Percentiles rank a stretch among this genome's conserved stretches.
These are phyloP conservation scores for Zoysia japonica DNA, from an alignment of 176 grass and related monocot species.

Conservation along the genomic window DNA sequence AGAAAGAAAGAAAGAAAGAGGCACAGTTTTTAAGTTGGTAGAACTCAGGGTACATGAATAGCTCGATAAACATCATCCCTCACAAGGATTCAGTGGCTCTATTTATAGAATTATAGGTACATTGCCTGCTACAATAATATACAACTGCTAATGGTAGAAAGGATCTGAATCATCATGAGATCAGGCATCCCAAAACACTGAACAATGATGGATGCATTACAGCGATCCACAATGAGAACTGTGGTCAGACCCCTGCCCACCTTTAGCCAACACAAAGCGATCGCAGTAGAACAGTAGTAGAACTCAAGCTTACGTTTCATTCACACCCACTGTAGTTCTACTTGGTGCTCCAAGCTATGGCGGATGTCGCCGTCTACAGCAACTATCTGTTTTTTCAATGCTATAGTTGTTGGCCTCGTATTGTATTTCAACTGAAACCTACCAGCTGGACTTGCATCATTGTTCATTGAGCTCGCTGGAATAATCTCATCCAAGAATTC, in stretches of 20 bases:
- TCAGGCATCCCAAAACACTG: conserved; percentile 34
- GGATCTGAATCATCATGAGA: neutral
- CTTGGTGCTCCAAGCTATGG: conserved; percentile 69
- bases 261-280: neutral
- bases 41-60: neutral
- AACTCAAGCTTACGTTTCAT: conserved; percentile 2
- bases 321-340: conserved; percentile 62
- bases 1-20: too few relatives aligned
- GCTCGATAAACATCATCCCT: neutral
- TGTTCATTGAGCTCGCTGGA: conserved; percentile 28
- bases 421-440: conserved; percentile 72
- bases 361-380: conserved; percentile 60
- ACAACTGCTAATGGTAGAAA: conserved; percentile 44
- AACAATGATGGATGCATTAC: conserved; percentile 19
- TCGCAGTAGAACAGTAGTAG: neutral
- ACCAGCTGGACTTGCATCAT: conserved; percentile 18
- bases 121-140: conserved; percentile 39
- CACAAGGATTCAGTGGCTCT: conserved; percentile 6
- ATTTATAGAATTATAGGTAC: neutral
- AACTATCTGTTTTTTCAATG: conserved; percentile 69
- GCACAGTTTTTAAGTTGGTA: neutral
- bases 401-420: conserved; percentile 53
- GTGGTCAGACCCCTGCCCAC: neutral
- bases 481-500: conserved; percentile 79
- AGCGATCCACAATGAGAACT: neutral